Conservation (phyloP, 73 alveolate genomes). For the Paramecium sexaurelia region DNA sequence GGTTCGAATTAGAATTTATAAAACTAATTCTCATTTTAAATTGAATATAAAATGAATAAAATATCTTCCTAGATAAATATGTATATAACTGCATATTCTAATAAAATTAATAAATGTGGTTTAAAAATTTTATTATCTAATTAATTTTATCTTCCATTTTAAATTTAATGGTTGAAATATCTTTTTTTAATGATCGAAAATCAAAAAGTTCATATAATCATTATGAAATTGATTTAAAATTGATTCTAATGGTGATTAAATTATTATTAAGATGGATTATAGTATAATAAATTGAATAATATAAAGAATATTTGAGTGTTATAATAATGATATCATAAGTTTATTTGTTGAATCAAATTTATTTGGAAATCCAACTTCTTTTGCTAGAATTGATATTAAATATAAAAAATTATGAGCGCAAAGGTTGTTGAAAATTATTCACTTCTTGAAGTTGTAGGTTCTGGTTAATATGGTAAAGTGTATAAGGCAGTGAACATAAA, state of each 20-base stretch:
- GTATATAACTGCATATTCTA: too few species aligned
- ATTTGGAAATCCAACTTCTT: background rate
- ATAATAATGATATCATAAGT: too few species aligned
- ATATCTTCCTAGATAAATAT: too few species aligned
- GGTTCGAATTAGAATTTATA: background rate
- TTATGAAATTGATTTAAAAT: background rate
- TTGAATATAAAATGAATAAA: background rate
- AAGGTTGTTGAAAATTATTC: slow-evolving; percentile 66
- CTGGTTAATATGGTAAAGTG: slow-evolving; percentile 68
- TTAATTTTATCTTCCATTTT: too few species aligned
- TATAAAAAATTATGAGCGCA: background rate
- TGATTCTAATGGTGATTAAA: too few species aligned
- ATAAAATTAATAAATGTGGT: too few species aligned
- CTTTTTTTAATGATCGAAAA: background rate
- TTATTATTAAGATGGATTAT: background rate
- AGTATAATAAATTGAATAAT: background rate
- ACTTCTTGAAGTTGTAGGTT: slow-evolving; percentile 59
- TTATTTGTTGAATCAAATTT: background rate
- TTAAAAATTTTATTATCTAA: too few species aligned
- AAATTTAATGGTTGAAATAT: too few species aligned
- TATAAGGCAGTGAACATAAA: slow-evolving; percentile 64
- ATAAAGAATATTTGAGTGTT: too few species aligned
- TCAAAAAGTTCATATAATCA: too few species aligned
- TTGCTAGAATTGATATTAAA: background rate
- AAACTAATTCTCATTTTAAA: background rate